A percentile compares a stretch with the other conserved stretches of the same genome.
phyloP scores from a whole-genome alignment of 2,329 filamentous ascomycete genomes.

The Dissoconium aciculare region DNA sequence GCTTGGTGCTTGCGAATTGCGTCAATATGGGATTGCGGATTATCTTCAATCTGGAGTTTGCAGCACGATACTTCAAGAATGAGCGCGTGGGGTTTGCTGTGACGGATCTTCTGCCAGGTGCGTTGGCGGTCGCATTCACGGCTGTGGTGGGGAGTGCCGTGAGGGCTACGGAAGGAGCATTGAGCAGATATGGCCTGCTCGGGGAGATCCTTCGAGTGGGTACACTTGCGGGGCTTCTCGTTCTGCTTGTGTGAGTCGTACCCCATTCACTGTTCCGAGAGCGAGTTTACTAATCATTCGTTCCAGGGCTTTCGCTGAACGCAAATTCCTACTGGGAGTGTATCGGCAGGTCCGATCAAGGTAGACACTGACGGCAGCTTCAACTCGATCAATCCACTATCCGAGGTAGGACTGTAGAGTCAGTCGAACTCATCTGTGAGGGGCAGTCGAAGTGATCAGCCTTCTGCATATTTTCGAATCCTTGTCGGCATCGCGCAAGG shows the following conservation, averaged over 20 bases:
- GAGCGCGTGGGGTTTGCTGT: constrained; percentile 26
- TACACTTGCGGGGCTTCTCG: constrained; percentile 24
- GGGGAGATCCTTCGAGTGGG: constrained; percentile 29
- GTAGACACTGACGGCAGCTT: no score
- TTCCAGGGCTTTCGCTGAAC: constrained; percentile 4
- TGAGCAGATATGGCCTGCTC: constrained; percentile 25
- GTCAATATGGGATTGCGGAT: constrained; percentile 84
- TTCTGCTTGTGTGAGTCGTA: constrained; percentile 24
- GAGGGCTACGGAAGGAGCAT: constrained; percentile 15
- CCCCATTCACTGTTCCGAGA: no score
- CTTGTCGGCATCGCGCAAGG: no score
- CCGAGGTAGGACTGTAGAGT: no score
- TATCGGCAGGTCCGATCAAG: no score
- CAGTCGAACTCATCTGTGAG: no score
- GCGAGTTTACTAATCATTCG: no score
- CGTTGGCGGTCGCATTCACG: constrained; percentile 24
- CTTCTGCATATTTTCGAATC: no score
- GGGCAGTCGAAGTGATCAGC: no score
- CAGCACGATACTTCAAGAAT: constrained; percentile 45
- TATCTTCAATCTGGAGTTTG: constrained; percentile 62
- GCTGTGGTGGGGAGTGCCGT: constrained; percentile 26
- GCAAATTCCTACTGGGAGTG: constrained; percentile 2
- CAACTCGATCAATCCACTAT: no score
- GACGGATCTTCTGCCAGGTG: constrained; percentile 19
- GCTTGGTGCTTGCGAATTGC: constrained; percentile 72